A percentile compares a stretch with the other conserved stretches of the same genome.
Conservation (phyloP, 192 early-diverging fungal genomes). For the Pilobolus umbonatus region DNA sequence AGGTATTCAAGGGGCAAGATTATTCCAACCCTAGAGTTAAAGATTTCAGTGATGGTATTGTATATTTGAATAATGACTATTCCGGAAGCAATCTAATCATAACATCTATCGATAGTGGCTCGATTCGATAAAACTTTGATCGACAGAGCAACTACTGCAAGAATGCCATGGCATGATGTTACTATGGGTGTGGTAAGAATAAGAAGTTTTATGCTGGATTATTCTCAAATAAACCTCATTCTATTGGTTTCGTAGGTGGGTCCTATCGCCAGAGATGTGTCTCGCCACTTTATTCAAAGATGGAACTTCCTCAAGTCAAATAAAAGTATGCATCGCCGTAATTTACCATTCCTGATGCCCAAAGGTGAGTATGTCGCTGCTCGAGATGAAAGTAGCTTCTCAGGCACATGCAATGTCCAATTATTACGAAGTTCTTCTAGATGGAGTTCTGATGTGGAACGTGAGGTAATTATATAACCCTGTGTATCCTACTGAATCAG, state of each 20-base stretch:
- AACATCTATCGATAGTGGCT: conserved; percentile 15
- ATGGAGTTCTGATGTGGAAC: conserved; percentile 65
- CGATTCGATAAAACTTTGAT: conserved; percentile 32
- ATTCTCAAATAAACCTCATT: too few species aligned
- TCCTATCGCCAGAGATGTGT: conserved; percentile 70
- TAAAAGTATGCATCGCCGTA: conserved; percentile 53
- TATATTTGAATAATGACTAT: background rate
- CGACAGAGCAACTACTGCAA: conserved; percentile 37
- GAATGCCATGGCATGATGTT: conserved; percentile 93
- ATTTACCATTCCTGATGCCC: conserved; percentile 64
- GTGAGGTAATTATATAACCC: conserved; percentile 22
- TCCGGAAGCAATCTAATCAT: background rate
- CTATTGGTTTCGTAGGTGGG: too few species aligned
- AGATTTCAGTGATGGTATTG: conserved; percentile 67
- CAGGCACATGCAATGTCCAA: conserved; percentile 62
- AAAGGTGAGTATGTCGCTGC: conserved; percentile 68
- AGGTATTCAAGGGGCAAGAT: conserved; percentile 72
- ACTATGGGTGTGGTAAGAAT: conserved; percentile 59
- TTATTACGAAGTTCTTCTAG: conserved; percentile 59
- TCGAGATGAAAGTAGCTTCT: conserved; percentile 50
- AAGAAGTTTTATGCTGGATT: background rate
- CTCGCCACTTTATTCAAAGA: conserved; percentile 82
- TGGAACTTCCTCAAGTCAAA: conserved; percentile 82
- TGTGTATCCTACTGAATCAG: too few species aligned
- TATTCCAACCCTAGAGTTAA: conserved; percentile 85